A percentile compares a stretch with the other conserved stretches of the same genome.
Evolutionary conservation across 2,329 filamentous ascomycete species (phyloP).

Genomic region (Apiospora sp.): DNA sequence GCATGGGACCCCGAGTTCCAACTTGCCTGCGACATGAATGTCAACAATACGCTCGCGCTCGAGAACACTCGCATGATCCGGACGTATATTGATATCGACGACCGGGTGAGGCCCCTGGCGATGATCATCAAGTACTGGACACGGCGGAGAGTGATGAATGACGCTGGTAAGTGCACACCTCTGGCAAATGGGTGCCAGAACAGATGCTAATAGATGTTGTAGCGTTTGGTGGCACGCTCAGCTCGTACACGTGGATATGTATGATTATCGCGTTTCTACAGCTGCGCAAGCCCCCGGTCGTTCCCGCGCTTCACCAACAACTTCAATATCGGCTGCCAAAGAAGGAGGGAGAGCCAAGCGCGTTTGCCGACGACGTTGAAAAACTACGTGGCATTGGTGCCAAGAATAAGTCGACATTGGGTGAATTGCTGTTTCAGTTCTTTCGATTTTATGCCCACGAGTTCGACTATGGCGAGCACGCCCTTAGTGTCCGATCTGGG

Average conservation of each 20-base stretch:
- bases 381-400: conserved; percentile 77
- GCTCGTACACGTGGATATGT: conserved; percentile 99
- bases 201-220: conserved; percentile 24
- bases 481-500: conserved; percentile 85
- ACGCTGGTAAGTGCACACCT: conserved; percentile 76
- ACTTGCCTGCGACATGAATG: conserved; percentile 96
- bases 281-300: conserved; percentile 80
- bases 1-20: conserved; percentile 95
- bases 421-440: conserved; percentile 91
- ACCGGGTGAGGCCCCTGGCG: conserved; percentile 86
- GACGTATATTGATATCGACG: conserved; percentile 93
- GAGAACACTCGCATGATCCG: conserved; percentile 99
- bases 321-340: conserved; percentile 67
- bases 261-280: conserved; percentile 97
- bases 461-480: conserved; percentile 85
- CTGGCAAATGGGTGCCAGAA: background rate
- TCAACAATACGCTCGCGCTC: conserved; percentile 94
- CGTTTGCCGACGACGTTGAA: conserved; percentile 87
- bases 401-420: conserved; percentile 82
- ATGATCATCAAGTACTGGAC: conserved; percentile 99
- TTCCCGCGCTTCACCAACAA: conserved; percentile 85
- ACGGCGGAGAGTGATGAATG: conserved; percentile 88
- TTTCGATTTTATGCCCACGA: conserved; percentile 96
- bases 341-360: conserved; percentile 71
- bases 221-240: conserved; percentile 93